Evolutionary conservation across 2,329 filamentous ascomycete species (phyloP).

Genomic region (Talaromyces sp.): DNA sequence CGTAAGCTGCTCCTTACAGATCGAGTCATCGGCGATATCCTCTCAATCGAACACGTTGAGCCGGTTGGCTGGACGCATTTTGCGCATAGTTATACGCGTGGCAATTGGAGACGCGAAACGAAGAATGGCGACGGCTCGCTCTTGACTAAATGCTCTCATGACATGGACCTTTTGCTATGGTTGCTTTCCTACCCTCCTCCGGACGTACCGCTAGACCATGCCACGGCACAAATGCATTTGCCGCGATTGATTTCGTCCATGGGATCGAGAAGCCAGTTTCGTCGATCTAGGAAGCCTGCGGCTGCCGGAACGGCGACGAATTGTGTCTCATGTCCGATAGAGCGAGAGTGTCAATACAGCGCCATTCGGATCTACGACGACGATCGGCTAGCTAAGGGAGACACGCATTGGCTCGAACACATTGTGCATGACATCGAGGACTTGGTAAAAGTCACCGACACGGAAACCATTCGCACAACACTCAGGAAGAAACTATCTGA

Average conservation of each 20-base stretch:
- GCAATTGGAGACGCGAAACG: conserved; percentile 88
- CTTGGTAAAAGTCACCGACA: neutral
- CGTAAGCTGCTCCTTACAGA: neutral
- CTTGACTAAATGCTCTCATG: conserved; percentile 75
- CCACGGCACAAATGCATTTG: neutral
- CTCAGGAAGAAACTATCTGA: neutral
- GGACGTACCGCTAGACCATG: neutral
- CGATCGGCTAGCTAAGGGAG: neutral
- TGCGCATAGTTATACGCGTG: conserved; percentile 80
- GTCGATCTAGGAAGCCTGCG: neutral
- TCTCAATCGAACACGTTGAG: conserved; percentile 87
- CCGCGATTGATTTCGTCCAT: neutral
- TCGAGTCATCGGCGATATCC: conserved; percentile 66
- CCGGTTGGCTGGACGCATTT: conserved; percentile 98
- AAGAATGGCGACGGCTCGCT: conserved; percentile 69
- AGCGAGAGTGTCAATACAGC: neutral
- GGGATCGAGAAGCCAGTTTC: neutral
- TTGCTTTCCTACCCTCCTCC: neutral
- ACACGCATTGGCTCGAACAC: neutral
- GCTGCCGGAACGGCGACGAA: neutral
- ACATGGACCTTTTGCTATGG: neutral
- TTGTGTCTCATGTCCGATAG: neutral
- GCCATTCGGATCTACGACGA: neutral
- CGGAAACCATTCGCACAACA: neutral
- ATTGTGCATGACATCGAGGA: neutral